A percentile compares a stretch with the other conserved stretches of the same genome.
phyloP scores from a whole-genome alignment of 768 basidiomycete genomes.

The Leccinum longicurvipes region DNA sequence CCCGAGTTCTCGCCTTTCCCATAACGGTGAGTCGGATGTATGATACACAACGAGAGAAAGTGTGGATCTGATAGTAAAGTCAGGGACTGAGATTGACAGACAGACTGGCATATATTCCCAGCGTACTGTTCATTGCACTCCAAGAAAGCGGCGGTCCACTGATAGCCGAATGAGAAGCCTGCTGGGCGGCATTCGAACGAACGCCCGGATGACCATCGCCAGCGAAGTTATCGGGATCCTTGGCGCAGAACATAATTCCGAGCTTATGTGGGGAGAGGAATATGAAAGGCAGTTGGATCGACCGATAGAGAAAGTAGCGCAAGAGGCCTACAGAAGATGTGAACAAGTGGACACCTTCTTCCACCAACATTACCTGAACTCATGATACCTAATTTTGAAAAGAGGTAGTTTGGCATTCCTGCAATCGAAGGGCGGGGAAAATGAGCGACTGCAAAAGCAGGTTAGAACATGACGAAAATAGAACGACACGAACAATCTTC shows the following conservation, averaged over 20 bases:
- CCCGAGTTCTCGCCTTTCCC: too few relatives aligned
- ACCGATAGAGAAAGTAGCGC: too few relatives aligned
- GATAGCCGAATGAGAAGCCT: conserved; percentile 50
- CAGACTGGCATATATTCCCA: conserved; percentile 68
- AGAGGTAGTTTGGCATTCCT: conserved; percentile 63
- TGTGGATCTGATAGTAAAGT: conserved; percentile 58
- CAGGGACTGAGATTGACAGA: conserved; percentile 81
- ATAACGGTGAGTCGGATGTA: conserved; percentile 14
- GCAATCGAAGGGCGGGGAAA: conserved; percentile 67
- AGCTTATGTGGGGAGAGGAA: too few relatives aligned
- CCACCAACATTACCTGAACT: too few relatives aligned
- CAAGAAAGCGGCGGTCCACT: conserved; percentile 57
- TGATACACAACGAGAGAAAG: neutral
- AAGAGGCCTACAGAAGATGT: too few relatives aligned
- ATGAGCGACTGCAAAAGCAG: too few relatives aligned
- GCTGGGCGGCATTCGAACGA: conserved; percentile 56
- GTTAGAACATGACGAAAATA: too few relatives aligned
- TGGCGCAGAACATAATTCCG: conserved; percentile 70
- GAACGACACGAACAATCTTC: too few relatives aligned
- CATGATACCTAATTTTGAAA: too few relatives aligned
- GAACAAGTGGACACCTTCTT: too few relatives aligned
- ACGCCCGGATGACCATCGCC: conserved; percentile 76
- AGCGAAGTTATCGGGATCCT: conserved; percentile 67
- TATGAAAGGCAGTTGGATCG: too few relatives aligned
- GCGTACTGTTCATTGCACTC: too few relatives aligned